A percentile compares a stretch with the other conserved stretches of the same genome.
phyloP scores from a whole-genome alignment of 345 rosid species.

The Salix koriyanagi region DNA sequence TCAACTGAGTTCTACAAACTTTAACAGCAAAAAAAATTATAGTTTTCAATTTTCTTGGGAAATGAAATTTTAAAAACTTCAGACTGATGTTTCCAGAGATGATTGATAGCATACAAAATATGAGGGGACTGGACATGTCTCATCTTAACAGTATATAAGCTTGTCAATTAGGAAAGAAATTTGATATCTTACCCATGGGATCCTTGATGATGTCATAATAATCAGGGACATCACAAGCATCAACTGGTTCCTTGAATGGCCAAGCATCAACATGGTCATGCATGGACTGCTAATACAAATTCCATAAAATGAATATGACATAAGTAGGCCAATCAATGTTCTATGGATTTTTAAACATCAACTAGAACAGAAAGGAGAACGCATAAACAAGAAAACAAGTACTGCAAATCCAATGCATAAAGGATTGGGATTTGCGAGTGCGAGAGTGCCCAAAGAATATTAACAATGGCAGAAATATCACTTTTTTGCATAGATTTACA shows the following conservation, averaged over 20 bases:
- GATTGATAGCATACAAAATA: not conserved
- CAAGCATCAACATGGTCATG: constrained; percentile 94
- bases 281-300: constrained; percentile 55
- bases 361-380: not conserved
- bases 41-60: not conserved
- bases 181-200: constrained; percentile 75
- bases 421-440: not conserved
- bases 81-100: not conserved
- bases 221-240: constrained; percentile 93
- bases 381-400: not conserved
- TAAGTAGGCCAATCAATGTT: not conserved
- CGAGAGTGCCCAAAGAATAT: not conserved
- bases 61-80: not conserved
- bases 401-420: not conserved
- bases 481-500: not conserved
- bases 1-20: not conserved
- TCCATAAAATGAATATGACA: not conserved
- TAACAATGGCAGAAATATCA: not conserved
- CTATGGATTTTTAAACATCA: not conserved
- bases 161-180: not conserved
- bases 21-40: not conserved
- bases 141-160: not conserved
- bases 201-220: constrained; percentile 96
- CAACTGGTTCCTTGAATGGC: constrained; percentile 98
- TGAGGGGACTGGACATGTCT: not conserved